Evolutionary conservation across 2,329 filamentous ascomycete genomes (phyloP).

Genomic region (Diaporthe amygdali): DNA sequence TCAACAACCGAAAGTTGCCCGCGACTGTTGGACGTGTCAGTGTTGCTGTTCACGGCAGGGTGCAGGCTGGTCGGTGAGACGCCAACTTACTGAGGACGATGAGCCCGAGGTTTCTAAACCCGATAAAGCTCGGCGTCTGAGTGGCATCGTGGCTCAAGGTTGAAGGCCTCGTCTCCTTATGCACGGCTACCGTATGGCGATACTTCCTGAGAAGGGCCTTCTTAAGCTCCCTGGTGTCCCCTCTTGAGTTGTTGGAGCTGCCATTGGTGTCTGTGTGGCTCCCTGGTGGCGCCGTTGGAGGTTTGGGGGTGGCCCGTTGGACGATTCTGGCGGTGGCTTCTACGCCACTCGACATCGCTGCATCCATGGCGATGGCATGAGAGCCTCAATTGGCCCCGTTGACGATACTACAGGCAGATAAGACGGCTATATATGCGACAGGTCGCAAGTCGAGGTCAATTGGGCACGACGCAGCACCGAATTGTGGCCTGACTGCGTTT

Average conservation of each 20-base stretch:
- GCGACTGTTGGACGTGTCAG: conserved; percentile 64
- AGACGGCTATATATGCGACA: neutral
- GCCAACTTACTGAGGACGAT: conserved; percentile 75
- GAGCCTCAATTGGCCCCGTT: conserved; percentile 8
- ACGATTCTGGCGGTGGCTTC: conserved; percentile 13
- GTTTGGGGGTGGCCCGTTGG: conserved; percentile 8
- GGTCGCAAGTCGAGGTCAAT: neutral
- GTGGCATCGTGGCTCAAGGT: conserved; percentile 85
- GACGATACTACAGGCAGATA: neutral
- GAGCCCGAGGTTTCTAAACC: conserved; percentile 95
- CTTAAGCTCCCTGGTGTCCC: conserved; percentile 38
- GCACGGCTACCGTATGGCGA: conserved; percentile 88
- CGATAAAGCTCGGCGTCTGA: conserved; percentile 81
- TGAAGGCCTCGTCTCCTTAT: conserved; percentile 74
- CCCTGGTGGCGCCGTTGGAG: neutral
- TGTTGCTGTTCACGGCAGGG: neutral
- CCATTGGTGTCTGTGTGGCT: conserved; percentile 20
- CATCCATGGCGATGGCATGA: conserved; percentile 18
- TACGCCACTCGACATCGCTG: conserved; percentile 19
- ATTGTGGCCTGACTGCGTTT: neutral
- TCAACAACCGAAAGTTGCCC: conserved; percentile 90
- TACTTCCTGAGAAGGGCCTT: conserved; percentile 67
- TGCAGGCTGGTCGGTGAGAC: neutral
- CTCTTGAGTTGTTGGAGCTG: conserved; percentile 29
- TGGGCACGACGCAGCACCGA: neutral